Evolutionary conservation across 208 protist genomes (phyloP).

Genomic region (Wallacemonas sp.): DNA sequence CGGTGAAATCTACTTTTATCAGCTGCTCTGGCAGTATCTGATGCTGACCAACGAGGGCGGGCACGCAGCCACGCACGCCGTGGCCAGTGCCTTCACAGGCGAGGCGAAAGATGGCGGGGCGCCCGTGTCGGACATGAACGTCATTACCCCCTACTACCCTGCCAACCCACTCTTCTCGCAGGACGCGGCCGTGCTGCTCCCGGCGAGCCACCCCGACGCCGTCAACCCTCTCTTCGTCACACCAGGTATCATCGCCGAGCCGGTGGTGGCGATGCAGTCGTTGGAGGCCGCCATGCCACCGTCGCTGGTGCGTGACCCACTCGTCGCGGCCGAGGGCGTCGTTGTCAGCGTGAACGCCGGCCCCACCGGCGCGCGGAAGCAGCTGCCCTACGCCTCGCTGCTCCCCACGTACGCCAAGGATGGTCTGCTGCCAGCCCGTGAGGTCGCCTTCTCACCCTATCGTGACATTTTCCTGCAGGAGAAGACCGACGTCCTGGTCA

Average conservation of each 20-base stretch:
- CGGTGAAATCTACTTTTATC: slow-evolving; percentile 90
- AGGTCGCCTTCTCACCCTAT: slow-evolving; percentile 56
- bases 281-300: slow-evolving; percentile 15
- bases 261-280: slow-evolving; percentile 29
- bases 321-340: slow-evolving; percentile 23
- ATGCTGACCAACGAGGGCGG: slow-evolving; percentile 38
- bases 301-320: slow-evolving; percentile 19
- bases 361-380: slow-evolving; percentile 8
- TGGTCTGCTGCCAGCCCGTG: not conserved
- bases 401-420: slow-evolving; percentile 5
- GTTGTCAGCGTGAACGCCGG: slow-evolving; percentile 19
- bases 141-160: slow-evolving; percentile 57
- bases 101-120: not conserved
- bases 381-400: not conserved
- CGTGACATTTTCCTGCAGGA: slow-evolving; percentile 74
- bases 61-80: slow-evolving; percentile 9
- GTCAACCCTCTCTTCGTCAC: slow-evolving; percentile 10
- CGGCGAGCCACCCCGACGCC: not conserved
- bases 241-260: slow-evolving; percentile 28
- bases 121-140: slow-evolving; percentile 41
- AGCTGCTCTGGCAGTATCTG: slow-evolving; percentile 80
- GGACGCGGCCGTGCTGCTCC: slow-evolving; percentile 26
- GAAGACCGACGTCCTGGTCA: slow-evolving; percentile 64
- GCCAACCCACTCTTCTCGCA: slow-evolving; percentile 53
- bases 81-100: not conserved